Conservation (phyloP, 2,329 filamentous ascomycete genomes). For the Venturiaceae sp. region DNA sequence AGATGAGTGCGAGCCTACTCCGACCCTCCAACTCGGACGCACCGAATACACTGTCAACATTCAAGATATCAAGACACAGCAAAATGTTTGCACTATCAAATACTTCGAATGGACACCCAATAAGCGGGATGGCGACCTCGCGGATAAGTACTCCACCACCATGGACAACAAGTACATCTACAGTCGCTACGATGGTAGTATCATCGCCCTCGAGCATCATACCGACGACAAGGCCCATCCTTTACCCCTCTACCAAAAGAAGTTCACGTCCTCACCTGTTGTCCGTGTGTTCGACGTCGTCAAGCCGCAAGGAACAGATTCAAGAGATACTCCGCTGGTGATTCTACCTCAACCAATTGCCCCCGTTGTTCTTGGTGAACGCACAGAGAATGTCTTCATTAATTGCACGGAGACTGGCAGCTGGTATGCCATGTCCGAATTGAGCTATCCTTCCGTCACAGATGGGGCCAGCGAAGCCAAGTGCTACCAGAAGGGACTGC, state of each 20-base stretch:
- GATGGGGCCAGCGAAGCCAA: constrained; percentile 51
- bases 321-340: constrained; percentile 64
- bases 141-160: constrained; percentile 68
- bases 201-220: constrained; percentile 69
- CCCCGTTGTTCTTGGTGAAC: constrained; percentile 39
- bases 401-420: constrained; percentile 79
- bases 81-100: constrained; percentile 76
- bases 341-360: constrained; percentile 74
- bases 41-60: constrained; percentile 88
- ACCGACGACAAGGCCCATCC: constrained; percentile 24
- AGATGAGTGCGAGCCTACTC: constrained; percentile 69
- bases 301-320: constrained; percentile 55
- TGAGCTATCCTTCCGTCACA: constrained; percentile 75
- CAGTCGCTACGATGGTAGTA: constrained; percentile 71
- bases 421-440: constrained; percentile 90
- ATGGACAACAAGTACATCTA: constrained; percentile 87
- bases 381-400: constrained; percentile 54
- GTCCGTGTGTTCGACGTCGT: constrained; percentile 84
- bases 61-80: constrained; percentile 61
- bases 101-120: constrained; percentile 96
- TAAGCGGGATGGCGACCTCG: constrained; percentile 78
- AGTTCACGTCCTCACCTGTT: constrained; percentile 61
- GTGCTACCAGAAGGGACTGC: constrained; percentile 37
- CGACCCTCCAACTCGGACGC: constrained; percentile 73
- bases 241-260: constrained; percentile 35